Evolutionary conservation across 2,329 filamentous ascomycete genomes (phyloP).

Genomic region (Akanthomyces uredinophilus): DNA sequence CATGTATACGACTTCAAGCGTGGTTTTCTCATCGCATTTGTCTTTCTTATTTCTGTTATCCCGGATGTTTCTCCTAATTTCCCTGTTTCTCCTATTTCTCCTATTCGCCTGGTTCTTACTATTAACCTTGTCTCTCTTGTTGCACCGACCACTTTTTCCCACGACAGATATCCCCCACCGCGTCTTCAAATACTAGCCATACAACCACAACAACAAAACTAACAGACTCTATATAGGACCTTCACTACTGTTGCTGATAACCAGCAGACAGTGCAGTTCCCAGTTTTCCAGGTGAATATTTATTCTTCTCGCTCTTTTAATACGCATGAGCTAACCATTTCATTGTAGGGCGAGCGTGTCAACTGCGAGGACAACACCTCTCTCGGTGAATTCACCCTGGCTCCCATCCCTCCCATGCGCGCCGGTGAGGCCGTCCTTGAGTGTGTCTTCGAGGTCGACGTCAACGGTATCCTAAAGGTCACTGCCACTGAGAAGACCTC

Average conservation of each 20-base stretch:
- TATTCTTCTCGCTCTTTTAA: background rate
- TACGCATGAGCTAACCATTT: background rate
- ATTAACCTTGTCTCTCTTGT: too few relatives aligned
- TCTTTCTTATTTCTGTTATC: background rate
- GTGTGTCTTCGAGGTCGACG: constrained; percentile 98
- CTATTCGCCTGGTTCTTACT: background rate
- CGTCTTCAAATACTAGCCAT: too few relatives aligned
- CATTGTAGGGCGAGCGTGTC: constrained; percentile 89
- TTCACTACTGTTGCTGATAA: constrained; percentile 81
- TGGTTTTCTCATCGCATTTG: too few relatives aligned
- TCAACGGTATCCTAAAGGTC: constrained; percentile 99
- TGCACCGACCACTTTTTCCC: background rate
- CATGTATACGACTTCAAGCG: too few relatives aligned
- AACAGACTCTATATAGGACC: constrained; percentile 37
- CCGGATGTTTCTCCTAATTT: background rate
- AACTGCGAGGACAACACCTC: constrained; percentile 99
- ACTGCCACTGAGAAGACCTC: constrained; percentile 99
- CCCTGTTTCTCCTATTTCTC: background rate
- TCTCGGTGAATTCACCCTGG: constrained; percentile 92
- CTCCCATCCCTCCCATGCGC: constrained; percentile 80
- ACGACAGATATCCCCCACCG: too few relatives aligned
- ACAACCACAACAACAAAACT: background rate
- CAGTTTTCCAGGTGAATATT: constrained; percentile 49
- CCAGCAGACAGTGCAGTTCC: constrained; percentile 84
- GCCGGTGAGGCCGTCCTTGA: constrained; percentile 96